phyloP scores from a whole-genome alignment of 2,329 filamentous ascomycete genomes.

The Boeremia exigua region DNA sequence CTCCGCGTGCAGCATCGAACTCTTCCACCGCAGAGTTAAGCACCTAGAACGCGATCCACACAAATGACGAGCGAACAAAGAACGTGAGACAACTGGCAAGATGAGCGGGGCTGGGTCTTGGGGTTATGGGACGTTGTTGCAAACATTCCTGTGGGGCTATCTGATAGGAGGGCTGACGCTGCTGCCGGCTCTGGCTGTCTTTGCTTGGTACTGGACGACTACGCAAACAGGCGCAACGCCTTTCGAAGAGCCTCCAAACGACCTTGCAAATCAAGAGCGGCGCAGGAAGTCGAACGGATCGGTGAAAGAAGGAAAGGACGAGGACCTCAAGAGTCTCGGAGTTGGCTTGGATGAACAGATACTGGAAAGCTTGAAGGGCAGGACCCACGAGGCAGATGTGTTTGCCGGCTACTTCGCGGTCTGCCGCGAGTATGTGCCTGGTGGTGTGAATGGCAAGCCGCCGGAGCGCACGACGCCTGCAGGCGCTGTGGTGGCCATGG shows the following conservation, averaged over 20 bases:
- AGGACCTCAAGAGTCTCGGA: conserved; percentile 23
- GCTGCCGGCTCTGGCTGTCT: conserved; percentile 22
- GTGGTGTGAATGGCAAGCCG: conserved; percentile 90
- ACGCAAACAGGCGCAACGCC: conserved; percentile 18
- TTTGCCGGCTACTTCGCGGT: conserved; percentile 95
- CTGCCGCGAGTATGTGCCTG: conserved; percentile 88
- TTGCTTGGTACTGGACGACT: conserved; percentile 31
- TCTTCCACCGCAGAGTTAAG: neutral
- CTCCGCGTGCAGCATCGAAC: neutral
- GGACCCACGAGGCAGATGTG: conserved; percentile 71
- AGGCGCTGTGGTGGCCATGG: conserved; percentile 76
- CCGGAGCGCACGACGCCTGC: conserved; percentile 84
- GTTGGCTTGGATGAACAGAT: conserved; percentile 31
- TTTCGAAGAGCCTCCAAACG: conserved; percentile 9
- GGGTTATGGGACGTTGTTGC: conserved; percentile 32
- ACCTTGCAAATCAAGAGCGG: conserved; percentile 7
- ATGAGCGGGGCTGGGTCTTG: conserved; percentile 32
- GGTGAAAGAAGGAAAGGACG: conserved; percentile 15
- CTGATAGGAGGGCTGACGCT: conserved; percentile 33
- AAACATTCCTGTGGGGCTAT: conserved; percentile 37
- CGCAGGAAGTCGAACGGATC: conserved; percentile 23
- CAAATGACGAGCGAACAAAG: conserved; percentile 24
- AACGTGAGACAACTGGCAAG: conserved; percentile 27
- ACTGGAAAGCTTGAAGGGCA: conserved; percentile 31
- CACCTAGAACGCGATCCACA: neutral